Percentiles rank a stretch among this genome's conserved stretches.
phyloP scores from a whole-genome alignment of 805 yeast genomes.

The Millerozyma acaciae region DNA sequence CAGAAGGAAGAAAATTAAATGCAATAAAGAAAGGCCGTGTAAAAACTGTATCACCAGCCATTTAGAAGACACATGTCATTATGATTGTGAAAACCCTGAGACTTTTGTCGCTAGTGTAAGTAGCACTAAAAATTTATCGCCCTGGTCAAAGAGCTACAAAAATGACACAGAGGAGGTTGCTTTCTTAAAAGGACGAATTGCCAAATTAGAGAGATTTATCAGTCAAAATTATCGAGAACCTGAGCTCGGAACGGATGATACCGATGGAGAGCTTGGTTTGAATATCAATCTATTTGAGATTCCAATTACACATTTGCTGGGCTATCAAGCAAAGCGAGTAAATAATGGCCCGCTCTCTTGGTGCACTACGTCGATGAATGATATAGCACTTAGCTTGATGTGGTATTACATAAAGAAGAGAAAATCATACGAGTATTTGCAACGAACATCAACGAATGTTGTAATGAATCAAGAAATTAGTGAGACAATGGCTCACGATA shows the following conservation, averaged over 20 bases:
- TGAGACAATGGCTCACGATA: conserved; percentile 1
- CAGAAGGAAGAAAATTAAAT: conserved; percentile 29
- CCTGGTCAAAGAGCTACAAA: not conserved
- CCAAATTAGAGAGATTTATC: not conserved
- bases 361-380: not conserved
- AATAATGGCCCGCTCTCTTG: not conserved
- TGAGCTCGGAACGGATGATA: not conserved
- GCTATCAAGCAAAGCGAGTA: not conserved
- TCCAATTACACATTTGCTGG: not conserved
- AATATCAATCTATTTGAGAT: too few relatives aligned
- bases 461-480: not conserved
- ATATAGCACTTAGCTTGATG: not conserved
- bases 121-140: too few relatives aligned
- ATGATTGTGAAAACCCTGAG: conserved; percentile 5
- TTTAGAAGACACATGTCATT: conserved; percentile 15
- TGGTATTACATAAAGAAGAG: not conserved
- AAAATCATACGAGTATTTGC: not conserved
- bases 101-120: too few relatives aligned
- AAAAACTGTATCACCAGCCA: conserved; percentile 25
- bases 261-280: not conserved
- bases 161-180: not conserved
- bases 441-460: not conserved
- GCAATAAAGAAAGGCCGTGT: conserved; percentile 37
- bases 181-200: not conserved
- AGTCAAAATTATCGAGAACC: too few relatives aligned